Base-by-base conservation (phyloP, 2,329 filamentous ascomycete genomes). In the Paraphoma sp. region DNA sequence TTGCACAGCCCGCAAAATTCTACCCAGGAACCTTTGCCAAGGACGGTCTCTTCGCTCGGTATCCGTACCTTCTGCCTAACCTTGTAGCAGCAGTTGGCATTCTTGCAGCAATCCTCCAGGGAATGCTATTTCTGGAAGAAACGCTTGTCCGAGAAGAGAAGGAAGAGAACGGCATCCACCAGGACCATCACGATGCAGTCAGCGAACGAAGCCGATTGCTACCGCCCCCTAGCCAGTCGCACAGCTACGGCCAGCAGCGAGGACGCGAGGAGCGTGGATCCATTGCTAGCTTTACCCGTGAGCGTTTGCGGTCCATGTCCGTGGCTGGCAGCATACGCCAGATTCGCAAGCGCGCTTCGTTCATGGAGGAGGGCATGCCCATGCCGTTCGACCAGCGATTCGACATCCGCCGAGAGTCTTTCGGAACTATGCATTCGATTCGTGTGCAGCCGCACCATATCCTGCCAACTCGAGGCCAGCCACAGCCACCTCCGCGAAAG, bases 1-100 rank as follows among this genome's bases (percentile, higher is more conserved):
- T 97, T 70, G 91, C 93, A 56, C 88, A 91, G 64, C 93, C 94
- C 23, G 85, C 88, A 56, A 80, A 85, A 41, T 87, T 87, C 30
- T 96, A 90, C 76, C 93, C 94, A n/a, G 77, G 81, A 33, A 47
- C 84, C 0, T 95, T 97, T 70, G 86, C 89, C 43, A 71, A 80
- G 17, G 82, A 85, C 54, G 86, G 89, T 54, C 66, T 96, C 18
- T 97, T 97, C 74, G 87, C 86, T 48, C 84, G 77, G 31, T 95
- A 91, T 71, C 94, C 94, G 11, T 98, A 95, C 71, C 86, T 97
- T 8, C 84, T 98, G 6, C 93, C 94, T 28, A 97, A 97, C 75
- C 78, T 97, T 14, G 84, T 97, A 53, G 97, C 93, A 76, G 89
- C 91, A 28, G 78, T 79, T 30, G 82, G 97, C 56, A 87, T 97